Evolutionary conservation across 2,329 filamentous ascomycete genomes (phyloP).

Genomic region (Albifimbria verrucaria): DNA sequence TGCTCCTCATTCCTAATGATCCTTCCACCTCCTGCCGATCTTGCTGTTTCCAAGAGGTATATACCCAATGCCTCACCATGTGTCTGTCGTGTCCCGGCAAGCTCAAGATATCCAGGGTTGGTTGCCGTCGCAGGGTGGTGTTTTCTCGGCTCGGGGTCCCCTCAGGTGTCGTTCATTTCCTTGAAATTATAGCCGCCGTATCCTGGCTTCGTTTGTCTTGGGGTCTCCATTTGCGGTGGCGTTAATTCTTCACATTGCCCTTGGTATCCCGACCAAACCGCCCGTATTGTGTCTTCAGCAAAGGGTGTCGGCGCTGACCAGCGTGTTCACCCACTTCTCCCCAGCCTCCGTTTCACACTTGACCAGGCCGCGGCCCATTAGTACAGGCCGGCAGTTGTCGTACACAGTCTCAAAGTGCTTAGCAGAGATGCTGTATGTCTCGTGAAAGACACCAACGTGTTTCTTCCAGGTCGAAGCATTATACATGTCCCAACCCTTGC

Average conservation of each 20-base stretch:
- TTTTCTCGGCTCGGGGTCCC: too few relatives aligned
- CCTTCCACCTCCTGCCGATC: too few relatives aligned
- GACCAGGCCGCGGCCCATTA: conserved; percentile 29
- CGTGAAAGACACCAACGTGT: conserved; percentile 52
- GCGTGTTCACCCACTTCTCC: conserved; percentile 27
- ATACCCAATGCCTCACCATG: too few relatives aligned
- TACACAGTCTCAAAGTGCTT: conserved; percentile 51
- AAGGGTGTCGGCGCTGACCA: conserved; percentile 28
- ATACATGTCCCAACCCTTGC: conserved; percentile 48
- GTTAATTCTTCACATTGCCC: conserved; percentile 12
- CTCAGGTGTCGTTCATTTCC: too few relatives aligned
- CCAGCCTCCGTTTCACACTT: conserved; percentile 17
- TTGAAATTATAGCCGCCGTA: too few relatives aligned
- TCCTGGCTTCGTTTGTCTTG: too few relatives aligned
- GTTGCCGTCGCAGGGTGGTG: too few relatives aligned
- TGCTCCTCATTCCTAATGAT: too few relatives aligned
- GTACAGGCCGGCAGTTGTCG: conserved; percentile 35
- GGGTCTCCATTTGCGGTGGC: neutral
- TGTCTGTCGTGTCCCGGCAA: too few relatives aligned
- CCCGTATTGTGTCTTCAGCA: conserved; percentile 30
- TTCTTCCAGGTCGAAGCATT: conserved; percentile 24
- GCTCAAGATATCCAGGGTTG: too few relatives aligned
- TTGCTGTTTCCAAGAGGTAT: too few relatives aligned
- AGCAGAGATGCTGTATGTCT: conserved; percentile 44
- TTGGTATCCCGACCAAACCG: conserved; percentile 25